Evolutionary conservation across 2,329 filamentous ascomycete species (phyloP).

Genomic region (Aspergillus eucalypticola): DNA sequence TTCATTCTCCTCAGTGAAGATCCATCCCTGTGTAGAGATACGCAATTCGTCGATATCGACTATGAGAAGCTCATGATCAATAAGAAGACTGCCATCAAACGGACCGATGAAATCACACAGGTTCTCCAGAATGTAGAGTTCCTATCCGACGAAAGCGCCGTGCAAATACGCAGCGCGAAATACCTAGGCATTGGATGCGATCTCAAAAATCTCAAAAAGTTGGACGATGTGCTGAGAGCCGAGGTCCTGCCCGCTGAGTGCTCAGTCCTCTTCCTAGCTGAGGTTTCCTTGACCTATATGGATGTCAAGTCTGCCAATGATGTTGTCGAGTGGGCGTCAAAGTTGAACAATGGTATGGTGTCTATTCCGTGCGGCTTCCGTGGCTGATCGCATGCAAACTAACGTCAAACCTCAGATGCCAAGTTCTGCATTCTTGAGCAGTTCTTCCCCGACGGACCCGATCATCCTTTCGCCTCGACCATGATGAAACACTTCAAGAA

Average conservation of each 20-base stretch:
- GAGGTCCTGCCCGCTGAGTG: slow-evolving; percentile 61
- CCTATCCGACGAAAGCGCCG: slow-evolving; percentile 26
- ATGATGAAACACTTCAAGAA: slow-evolving; percentile 86
- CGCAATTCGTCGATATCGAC: slow-evolving; percentile 80
- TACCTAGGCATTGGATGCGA: slow-evolving; percentile 84
- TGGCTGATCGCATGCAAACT: background rate
- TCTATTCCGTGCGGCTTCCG: background rate
- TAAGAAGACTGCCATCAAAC: slow-evolving; percentile 69
- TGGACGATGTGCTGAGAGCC: slow-evolving; percentile 61
- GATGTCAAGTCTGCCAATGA: slow-evolving; percentile 69
- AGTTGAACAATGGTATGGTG: slow-evolving; percentile 63
- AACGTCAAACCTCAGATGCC: slow-evolving; percentile 48
- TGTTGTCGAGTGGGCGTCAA: slow-evolving; percentile 76
- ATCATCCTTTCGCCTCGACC: slow-evolving; percentile 80
- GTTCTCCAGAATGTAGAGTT: slow-evolving; percentile 51
- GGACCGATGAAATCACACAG: slow-evolving; percentile 60
- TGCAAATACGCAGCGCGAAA: slow-evolving; percentile 65
- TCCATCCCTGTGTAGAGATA: slow-evolving; percentile 56
- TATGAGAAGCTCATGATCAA: slow-evolving; percentile 76
- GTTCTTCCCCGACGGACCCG: slow-evolving; percentile 72
- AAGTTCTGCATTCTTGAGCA: slow-evolving; percentile 88
- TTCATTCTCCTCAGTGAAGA: slow-evolving; percentile 78
- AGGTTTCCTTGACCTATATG: slow-evolving; percentile 93
- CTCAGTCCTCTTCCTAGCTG: slow-evolving; percentile 76
- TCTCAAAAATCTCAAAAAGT: slow-evolving; percentile 64